A percentile compares a stretch with the other conserved stretches of the same genome.
These are phyloP conservation scores for Sanghuangporus sanghuang DNA, from an alignment of 1,284 basidiomycete species.

Conservation along the genomic window DNA sequence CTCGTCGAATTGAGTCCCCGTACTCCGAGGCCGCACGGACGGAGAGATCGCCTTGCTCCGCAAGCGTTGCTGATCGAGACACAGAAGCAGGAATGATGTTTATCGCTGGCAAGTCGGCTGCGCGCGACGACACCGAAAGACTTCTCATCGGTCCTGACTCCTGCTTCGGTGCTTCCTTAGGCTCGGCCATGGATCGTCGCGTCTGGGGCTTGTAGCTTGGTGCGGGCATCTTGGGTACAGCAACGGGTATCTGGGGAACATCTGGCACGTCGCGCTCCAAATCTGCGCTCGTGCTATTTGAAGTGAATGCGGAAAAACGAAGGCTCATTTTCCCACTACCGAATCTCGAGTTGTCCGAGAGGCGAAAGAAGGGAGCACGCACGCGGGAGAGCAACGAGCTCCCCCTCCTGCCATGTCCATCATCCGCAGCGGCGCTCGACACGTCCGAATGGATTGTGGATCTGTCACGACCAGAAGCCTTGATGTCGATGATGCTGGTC, in stretches of 20 bases:
- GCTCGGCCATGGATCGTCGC: background rate
- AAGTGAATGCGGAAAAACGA: slow-evolving; percentile 7
- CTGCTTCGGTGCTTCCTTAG: background rate
- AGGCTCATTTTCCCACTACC: slow-evolving; percentile 1
- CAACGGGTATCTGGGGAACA: background rate
- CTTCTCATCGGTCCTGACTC: background rate
- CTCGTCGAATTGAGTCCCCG: background rate
- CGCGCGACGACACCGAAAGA: background rate
- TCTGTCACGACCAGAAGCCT: background rate
- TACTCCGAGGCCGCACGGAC: background rate
- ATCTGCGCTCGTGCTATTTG: slow-evolving; percentile 3
- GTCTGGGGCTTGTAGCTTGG: background rate
- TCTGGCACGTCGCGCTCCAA: background rate
- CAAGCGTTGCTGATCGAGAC: background rate
- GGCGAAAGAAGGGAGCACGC: background rate
- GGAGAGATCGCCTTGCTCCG: background rate
- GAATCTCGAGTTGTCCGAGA: background rate
- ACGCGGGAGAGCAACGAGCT: background rate
- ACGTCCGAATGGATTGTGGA: background rate
- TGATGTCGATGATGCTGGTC: slow-evolving; percentile 8
- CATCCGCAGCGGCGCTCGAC: background rate
- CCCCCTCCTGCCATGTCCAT: background rate
- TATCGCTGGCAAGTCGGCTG: slow-evolving; percentile 8
- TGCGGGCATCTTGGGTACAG: background rate
- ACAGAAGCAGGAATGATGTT: slow-evolving; percentile 12